These are phyloP conservation scores for Pseudozyma sp. DNA, from an alignment of 1,284 basidiomycete species.

Conservation along the genomic window DNA sequence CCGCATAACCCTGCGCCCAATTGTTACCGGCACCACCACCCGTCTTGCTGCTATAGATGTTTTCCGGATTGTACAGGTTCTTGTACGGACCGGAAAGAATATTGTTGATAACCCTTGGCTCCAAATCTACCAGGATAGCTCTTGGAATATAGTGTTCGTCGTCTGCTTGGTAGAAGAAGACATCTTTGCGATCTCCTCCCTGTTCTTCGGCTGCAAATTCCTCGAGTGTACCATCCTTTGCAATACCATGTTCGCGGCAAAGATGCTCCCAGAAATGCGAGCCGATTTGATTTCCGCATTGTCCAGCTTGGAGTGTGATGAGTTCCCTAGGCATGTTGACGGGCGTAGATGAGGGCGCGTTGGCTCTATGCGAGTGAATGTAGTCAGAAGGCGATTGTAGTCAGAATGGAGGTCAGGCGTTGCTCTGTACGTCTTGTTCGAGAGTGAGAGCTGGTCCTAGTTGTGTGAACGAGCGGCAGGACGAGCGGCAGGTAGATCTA, in stretches of 20 bases:
- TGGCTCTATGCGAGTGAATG: neutral
- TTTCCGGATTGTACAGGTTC: slow-evolving; percentile 96
- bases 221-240: slow-evolving; percentile 66
- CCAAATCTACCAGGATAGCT: slow-evolving; percentile 95
- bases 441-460: no score
- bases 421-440: neutral
- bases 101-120: slow-evolving; percentile 95
- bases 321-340: slow-evolving; percentile 64
- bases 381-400: neutral
- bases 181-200: slow-evolving; percentile 87
- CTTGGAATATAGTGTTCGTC: slow-evolving; percentile 99
- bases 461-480: no score
- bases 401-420: neutral
- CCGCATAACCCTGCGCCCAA: slow-evolving; percentile 88
- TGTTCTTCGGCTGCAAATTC: slow-evolving; percentile 64
- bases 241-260: slow-evolving; percentile 67
- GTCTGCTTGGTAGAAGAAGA: slow-evolving; percentile 99
- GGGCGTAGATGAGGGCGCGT: neutral
- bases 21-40: slow-evolving; percentile 99
- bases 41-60: slow-evolving; percentile 93
- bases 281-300: slow-evolving; percentile 68
- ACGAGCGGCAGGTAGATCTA: no score
- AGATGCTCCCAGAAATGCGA: slow-evolving; percentile 69
- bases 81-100: slow-evolving; percentile 92
- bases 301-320: slow-evolving; percentile 68